phyloP scores from a whole-genome alignment of 345 rosid species.

The Hibiscus tridactylites region DNA sequence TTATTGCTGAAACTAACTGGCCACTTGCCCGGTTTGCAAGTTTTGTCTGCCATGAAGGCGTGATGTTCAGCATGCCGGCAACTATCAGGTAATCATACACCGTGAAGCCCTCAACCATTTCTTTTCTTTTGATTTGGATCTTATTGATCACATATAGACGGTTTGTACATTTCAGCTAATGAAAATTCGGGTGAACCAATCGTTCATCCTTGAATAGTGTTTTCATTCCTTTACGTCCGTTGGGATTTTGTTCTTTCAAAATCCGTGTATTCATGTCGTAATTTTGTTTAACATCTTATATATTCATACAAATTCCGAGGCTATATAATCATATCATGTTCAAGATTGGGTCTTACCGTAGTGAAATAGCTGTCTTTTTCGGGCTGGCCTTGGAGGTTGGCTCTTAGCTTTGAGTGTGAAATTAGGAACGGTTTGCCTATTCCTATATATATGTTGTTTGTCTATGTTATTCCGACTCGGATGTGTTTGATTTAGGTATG shows the following conservation, averaged over 20 bases:
- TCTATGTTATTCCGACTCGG: too few species aligned
- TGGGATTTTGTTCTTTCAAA: not conserved
- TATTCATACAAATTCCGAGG: too few species aligned
- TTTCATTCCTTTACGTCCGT: not conserved
- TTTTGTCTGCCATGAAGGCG: conserved; percentile 9
- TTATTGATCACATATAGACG: conserved; percentile 5
- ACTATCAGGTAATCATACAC: not conserved
- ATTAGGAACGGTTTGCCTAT: too few species aligned
- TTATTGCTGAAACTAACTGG: conserved; percentile 8
- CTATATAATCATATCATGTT: too few species aligned
- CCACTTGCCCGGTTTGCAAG: not conserved
- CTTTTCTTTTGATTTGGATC: not conserved
- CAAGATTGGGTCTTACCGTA: too few species aligned
- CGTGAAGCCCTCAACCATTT: not conserved
- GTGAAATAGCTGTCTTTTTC: too few species aligned
- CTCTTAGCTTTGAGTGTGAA: too few species aligned
- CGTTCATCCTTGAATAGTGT: not conserved
- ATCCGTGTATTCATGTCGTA: not conserved
- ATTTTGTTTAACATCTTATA: not conserved
- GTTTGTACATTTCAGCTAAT: conserved; percentile 19
- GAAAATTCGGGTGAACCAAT: conserved; percentile 7
- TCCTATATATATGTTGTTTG: too few species aligned
- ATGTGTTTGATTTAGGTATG: too few species aligned
- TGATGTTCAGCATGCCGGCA: not conserved
- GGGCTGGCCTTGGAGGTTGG: too few species aligned